Base-by-base conservation (phyloP, 129 eudicot genomes). In the Lactuca saligna region DNA sequence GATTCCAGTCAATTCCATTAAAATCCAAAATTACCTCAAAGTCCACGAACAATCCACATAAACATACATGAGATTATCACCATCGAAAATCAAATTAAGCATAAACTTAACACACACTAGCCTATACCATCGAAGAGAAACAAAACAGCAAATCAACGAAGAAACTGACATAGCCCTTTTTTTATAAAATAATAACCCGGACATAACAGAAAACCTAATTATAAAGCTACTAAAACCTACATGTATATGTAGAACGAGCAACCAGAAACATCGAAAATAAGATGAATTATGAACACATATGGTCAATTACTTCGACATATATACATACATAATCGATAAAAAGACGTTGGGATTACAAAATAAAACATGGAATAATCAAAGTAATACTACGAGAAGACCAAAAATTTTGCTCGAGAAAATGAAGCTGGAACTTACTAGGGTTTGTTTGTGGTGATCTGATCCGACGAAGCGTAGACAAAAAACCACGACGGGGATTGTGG, bases 381-480 rank as follows among this genome's bases (percentile, higher is more conserved):
- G 32, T 38, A 55, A 73, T 25, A 53, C 31, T 54, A 12, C 9
- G 4, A 31, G 7, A 34, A 55, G 56, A 42, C 41, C 9, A 39
- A 41, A 12, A 20, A 41, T 17, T 50, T 44, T 63, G 49, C 63
- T 54, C 15, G 32, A 65, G 54, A 63, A 53, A 63, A 17, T 16
- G 57, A 41, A 55, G 65, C 0, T 3, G 34, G 42, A 41, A 74
- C 72, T 73, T 55, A 65, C 78, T 74, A 74, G 78, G 65, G 78
- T 74, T 74, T 64, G 71, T 54, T 25, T 34, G 50, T 39, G 65
- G 41, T 10, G 51, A 51, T 38, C 31, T 38, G 61, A 57, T 69
- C 74, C 65, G 32, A 70, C 42, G 56, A 41, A 41, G 20, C 65
- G 48, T 5, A 63, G 42, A 17, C 16, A 63, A 17, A 39, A 69